These are phyloP conservation scores for Cicer yamashitae DNA, from an alignment of 306 rosid species.

Conservation along the genomic window DNA sequence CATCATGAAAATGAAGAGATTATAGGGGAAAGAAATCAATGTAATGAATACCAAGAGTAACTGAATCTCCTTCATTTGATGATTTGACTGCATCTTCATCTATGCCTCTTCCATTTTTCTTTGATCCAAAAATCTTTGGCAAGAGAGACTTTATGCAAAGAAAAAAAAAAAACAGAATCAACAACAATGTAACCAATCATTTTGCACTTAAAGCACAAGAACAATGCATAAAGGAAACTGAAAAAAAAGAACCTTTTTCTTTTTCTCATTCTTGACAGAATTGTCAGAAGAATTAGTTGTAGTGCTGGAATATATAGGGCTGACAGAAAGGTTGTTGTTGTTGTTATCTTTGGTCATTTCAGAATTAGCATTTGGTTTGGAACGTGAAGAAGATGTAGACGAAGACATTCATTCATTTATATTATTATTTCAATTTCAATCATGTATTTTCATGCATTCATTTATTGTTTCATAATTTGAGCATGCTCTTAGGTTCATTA, in stretches of 20 bases:
- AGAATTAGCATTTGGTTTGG: constrained; percentile 43
- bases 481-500: constrained; percentile 25
- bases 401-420: constrained; percentile 59
- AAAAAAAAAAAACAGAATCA: constrained; percentile 19
- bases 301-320: constrained; percentile 5
- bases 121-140: constrained; percentile 82
- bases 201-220: background rate
- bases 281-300: constrained; percentile 38
- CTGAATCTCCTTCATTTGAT: constrained; percentile 48
- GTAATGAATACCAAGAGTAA: constrained; percentile 53
- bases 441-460: background rate
- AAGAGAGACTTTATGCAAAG: constrained; percentile 60
- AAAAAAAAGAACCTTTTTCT: constrained; percentile 57
- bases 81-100: constrained; percentile 58
- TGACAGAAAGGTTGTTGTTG: background rate
- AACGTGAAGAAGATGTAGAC: constrained; percentile 34
- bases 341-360: constrained; percentile 58
- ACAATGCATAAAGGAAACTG: background rate
- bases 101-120: constrained; percentile 54
- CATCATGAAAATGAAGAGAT: background rate
- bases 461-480: background rate
- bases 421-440: background rate
- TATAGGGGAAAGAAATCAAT: background rate
- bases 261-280: constrained; percentile 63
- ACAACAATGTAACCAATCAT: background rate